These are phyloP conservation scores for Eremochloa ophiuroides DNA, from an alignment of 176 grass and related monocot genomes.

Conservation along the genomic window DNA sequence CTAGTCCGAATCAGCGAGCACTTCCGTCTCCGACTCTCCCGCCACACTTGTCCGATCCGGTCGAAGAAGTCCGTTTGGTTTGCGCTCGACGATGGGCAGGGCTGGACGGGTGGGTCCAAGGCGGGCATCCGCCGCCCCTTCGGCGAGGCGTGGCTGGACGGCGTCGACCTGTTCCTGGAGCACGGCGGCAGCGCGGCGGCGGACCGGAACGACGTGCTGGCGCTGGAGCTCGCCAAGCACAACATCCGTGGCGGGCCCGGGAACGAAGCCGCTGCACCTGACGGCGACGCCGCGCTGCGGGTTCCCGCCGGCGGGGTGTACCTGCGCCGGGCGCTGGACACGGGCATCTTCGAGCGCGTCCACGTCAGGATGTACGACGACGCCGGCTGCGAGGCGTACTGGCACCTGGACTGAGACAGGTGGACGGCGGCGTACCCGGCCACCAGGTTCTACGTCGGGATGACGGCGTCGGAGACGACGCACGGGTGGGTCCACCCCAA, in stretches of 20 bases:
- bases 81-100: no score
- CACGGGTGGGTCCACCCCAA: constrained; percentile 6
- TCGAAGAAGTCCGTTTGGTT: no score
- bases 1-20: no score
- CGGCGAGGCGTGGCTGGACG: constrained; percentile 16
- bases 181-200: not conserved
- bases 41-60: no score
- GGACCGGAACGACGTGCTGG: constrained; percentile 14
- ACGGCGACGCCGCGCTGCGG: constrained; percentile 27
- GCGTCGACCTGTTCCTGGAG: constrained; percentile 19
- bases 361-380: constrained; percentile 29
- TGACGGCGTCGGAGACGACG: constrained; percentile 11
- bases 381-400: not conserved
- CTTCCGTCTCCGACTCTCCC: no score
- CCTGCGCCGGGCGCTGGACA: not conserved
- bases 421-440: constrained; percentile 30
- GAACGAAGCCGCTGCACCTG: constrained; percentile 28
- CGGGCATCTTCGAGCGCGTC: constrained; percentile 22
- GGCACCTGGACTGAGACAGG: not conserved
- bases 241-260: constrained; percentile 19
- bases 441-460: constrained; percentile 6
- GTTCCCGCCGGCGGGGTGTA: not conserved
- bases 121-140: not conserved
- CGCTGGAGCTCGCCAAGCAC: constrained; percentile 22
- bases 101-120: not conserved